Percentiles rank a stretch among this genome's conserved stretches.
These are phyloP conservation scores for Cryphonectria carpinicola DNA, from an alignment of 2,329 filamentous ascomycete species.

Conservation along the genomic window DNA sequence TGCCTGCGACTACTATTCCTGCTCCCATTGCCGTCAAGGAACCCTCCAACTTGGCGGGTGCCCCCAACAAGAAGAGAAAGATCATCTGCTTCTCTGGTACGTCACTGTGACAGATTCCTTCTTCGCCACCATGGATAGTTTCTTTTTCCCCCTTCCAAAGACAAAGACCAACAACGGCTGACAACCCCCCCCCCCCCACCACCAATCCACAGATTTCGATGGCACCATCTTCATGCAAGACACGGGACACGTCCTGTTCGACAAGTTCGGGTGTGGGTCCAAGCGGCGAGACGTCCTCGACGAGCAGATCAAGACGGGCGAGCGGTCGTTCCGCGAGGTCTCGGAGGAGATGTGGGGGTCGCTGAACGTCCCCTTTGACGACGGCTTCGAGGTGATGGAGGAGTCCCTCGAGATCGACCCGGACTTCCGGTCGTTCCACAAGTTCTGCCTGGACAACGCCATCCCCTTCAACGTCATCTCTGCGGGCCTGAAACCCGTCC, in stretches of 20 bases:
- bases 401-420: constrained; percentile 64
- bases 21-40: constrained; percentile 38
- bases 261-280: constrained; percentile 65
- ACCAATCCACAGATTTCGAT: constrained; percentile 60
- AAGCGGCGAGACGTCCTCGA: constrained; percentile 61
- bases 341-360: constrained; percentile 75
- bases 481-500: constrained; percentile 67
- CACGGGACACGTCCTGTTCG: constrained; percentile 71
- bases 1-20: constrained; percentile 45
- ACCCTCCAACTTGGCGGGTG: constrained; percentile 34
- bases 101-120: constrained; percentile 23
- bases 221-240: constrained; percentile 75
- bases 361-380: constrained; percentile 67
- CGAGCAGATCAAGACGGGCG: constrained; percentile 65
- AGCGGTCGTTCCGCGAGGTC: constrained; percentile 70
- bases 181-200: not conserved
- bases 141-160: not conserved
- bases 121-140: not conserved
- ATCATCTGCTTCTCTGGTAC: constrained; percentile 63
- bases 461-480: constrained; percentile 74
- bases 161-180: not conserved
- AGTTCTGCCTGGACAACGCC: constrained; percentile 63
- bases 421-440: constrained; percentile 66
- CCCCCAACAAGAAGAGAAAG: constrained; percentile 53
- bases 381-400: constrained; percentile 69